Evolutionary conservation across 257 asterid genomes (phyloP).

Genomic region (Striga asiatica): DNA sequence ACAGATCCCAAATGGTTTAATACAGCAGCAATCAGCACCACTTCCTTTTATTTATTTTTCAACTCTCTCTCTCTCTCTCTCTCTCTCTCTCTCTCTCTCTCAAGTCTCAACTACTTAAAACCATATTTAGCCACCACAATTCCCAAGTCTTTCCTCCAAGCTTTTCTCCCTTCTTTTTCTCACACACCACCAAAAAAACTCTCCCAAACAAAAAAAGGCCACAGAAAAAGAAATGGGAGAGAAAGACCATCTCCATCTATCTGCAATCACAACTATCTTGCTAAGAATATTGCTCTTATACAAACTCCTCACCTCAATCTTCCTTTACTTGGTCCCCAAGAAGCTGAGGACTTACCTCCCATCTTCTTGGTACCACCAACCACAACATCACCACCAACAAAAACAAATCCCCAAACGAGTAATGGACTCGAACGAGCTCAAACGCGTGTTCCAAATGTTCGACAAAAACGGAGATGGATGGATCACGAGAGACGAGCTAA

Average conservation of each 20-base stretch:
- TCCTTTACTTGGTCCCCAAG: constrained; percentile 36
- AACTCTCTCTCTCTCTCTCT: background rate
- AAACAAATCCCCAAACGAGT: background rate
- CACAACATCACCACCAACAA: constrained; percentile 8
- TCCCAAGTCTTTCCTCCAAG: constrained; percentile 8
- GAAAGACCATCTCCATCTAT: too few relatives aligned
- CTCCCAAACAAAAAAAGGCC: background rate
- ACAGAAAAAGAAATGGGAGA: too few relatives aligned
- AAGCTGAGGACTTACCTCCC: constrained; percentile 35
- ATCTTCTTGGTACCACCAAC: constrained; percentile 27
- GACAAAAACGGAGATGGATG: constrained; percentile 53
- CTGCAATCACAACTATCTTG: constrained; percentile 29
- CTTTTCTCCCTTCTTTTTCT: constrained; percentile 1
- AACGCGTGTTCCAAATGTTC: constrained; percentile 43
- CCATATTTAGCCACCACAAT: constrained; percentile 19
- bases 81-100: background rate
- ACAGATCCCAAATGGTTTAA: constrained; percentile 10
- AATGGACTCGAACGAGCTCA: constrained; percentile 43
- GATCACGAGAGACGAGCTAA: constrained; percentile 42
- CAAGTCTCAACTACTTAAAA: background rate
- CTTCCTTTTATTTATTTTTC: background rate
- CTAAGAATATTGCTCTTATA: constrained; percentile 26
- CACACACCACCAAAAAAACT: background rate
- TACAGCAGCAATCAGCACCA: background rate
- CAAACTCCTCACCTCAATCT: constrained; percentile 30